A percentile compares a stretch with the other conserved stretches of the same genome.
Evolutionary conservation across 2,329 filamentous ascomycete species (phyloP).

Genomic region (Aureobasidium namibiae): DNA sequence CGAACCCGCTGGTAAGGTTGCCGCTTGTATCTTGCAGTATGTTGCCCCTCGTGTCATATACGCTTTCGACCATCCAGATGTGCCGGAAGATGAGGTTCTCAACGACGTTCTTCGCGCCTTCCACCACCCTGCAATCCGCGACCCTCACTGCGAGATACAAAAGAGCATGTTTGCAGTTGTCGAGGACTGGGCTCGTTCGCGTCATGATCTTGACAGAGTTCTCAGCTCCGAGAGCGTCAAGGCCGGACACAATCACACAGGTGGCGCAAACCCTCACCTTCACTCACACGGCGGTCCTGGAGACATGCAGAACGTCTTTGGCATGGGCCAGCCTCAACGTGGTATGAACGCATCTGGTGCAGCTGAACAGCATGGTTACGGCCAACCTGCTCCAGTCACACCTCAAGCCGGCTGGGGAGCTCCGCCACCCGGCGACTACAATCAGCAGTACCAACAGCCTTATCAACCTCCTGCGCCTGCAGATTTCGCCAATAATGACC

Average conservation of each 20-base stretch:
- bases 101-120: slow-evolving; percentile 75
- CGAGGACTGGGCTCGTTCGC: slow-evolving; percentile 66
- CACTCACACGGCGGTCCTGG: slow-evolving; percentile 2
- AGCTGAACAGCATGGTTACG: background rate
- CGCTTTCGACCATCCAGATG: slow-evolving; percentile 82
- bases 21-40: slow-evolving; percentile 64
- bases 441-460: slow-evolving; percentile 5
- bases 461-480: slow-evolving; percentile 19
- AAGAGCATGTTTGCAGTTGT: slow-evolving; percentile 84
- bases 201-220: slow-evolving; percentile 61
- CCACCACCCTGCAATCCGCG: slow-evolving; percentile 79
- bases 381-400: background rate
- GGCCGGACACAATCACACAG: slow-evolving; percentile 66
- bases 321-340: background rate
- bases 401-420: background rate
- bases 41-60: slow-evolving; percentile 80
- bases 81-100: slow-evolving; percentile 75
- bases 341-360: background rate
- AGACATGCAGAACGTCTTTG: slow-evolving; percentile 1
- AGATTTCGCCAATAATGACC: slow-evolving; percentile 22
- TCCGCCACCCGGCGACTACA: background rate
- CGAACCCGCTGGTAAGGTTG: slow-evolving; percentile 40
- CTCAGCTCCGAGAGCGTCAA: slow-evolving; percentile 78
- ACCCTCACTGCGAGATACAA: slow-evolving; percentile 71
- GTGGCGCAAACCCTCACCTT: slow-evolving; percentile 11